phyloP scores from a whole-genome alignment of 1,284 basidiomycete species.

The Retiboletus flavoniger region DNA sequence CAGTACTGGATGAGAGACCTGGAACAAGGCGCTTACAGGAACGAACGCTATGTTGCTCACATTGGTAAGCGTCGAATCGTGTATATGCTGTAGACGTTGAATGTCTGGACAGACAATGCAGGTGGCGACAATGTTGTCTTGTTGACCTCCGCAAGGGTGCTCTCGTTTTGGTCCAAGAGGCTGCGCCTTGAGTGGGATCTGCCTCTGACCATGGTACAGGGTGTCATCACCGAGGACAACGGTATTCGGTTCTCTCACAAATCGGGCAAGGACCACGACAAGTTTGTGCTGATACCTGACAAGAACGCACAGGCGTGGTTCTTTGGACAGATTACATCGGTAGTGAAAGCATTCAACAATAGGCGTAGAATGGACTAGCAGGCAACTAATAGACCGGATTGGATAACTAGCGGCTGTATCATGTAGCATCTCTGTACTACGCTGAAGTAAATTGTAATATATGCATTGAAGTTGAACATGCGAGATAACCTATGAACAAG shows the following conservation, averaged over 20 bases:
- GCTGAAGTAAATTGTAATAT: conserved; percentile 24
- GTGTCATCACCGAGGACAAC: conserved; percentile 84
- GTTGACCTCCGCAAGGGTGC: conserved; percentile 74
- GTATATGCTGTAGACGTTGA: conserved; percentile 12
- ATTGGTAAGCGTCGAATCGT: conserved; percentile 56
- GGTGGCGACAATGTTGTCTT: conserved; percentile 84
- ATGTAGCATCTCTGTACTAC: conserved; percentile 27
- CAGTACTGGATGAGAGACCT: conserved; percentile 97
- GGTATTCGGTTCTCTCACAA: conserved; percentile 87
- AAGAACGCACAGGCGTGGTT: conserved; percentile 75
- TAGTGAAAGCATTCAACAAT: conserved; percentile 74
- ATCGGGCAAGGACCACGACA: conserved; percentile 66
- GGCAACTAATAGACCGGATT: conserved; percentile 15
- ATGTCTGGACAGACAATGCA: conserved; percentile 56
- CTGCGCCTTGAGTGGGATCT: conserved; percentile 92
- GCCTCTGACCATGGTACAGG: conserved; percentile 82
- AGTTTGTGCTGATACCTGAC: conserved; percentile 74
- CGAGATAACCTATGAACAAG: conserved; percentile 22
- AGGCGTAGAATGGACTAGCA: conserved; percentile 64
- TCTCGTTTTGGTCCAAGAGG: conserved; percentile 85
- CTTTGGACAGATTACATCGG: conserved; percentile 67
- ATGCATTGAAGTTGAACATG: conserved; percentile 28
- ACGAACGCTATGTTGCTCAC: conserved; percentile 90
- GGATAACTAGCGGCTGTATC: conserved; percentile 19
- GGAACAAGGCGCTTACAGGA: conserved; percentile 81